Evolutionary conservation across 2,329 filamentous ascomycete species (phyloP), one percentile per base, ranked within the genome.

Genomic region (Aspergillus flavus): DNA sequence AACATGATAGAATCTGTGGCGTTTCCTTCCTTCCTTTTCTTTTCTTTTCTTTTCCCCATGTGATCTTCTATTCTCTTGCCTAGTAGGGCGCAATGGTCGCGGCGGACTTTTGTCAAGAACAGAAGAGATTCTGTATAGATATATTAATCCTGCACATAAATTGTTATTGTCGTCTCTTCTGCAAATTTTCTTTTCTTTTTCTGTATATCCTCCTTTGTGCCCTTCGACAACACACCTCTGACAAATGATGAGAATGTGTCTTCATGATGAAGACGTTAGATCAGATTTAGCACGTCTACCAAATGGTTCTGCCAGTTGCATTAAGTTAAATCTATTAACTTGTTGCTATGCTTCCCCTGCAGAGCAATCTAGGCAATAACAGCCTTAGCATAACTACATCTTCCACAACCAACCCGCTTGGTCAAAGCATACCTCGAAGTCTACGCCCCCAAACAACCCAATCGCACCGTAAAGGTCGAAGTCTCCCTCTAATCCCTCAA

Each of bases 401-500:
- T 68, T 70, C 74, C 74, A 85, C 58, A 82, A 64, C 84, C 84
- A 86, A 59, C 80, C 78, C 53, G 75, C 73, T 56, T 76, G 75
- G 63, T 82, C 76, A 71, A 87, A 86, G 55, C 78, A 81, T 16
- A 83, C 81, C 66, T 88, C 85, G 62, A 88, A 86, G 58, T 88
- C 85, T 21, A 88, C 84, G n/a, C 80, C 84, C 4, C 87, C 87
- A 74, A 88, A 89, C 26, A 87, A 76, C 4, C 87, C 87, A 60
- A 89, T 78, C 2, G 87, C 86, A 48, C 82, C 83, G 72, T 87
- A 86, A 52, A 89, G 67, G 72, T 89, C 87, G 66, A 90, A 69
- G 87, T 93, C 73, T 81, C 90, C 71, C 87, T 92, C 75, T 83
- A 93, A 74, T 81, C 90, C 68, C 84, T 87, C 32, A 82, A 91